phyloP scores from a whole-genome alignment of 768 basidiomycete species.

The Hebeloma cylindrosporum region DNA sequence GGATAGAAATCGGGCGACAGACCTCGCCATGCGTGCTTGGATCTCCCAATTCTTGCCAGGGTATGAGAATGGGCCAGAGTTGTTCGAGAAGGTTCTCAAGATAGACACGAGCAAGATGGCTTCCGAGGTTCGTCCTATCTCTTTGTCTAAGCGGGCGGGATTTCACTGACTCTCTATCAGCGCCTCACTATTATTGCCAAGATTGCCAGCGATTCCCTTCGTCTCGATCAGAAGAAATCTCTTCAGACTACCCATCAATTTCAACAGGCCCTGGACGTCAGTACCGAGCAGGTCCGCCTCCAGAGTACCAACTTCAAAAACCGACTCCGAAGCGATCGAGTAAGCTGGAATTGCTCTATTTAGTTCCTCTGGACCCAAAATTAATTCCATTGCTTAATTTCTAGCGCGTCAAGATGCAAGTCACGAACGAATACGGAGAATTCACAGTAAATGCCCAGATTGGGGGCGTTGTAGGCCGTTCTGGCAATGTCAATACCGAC shows the following conservation, averaged over 20 bases:
- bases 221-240: constrained; percentile 51
- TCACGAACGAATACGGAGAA: constrained; percentile 27
- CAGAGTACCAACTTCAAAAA: constrained; percentile 41
- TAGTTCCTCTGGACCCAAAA: neutral
- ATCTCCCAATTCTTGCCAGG: constrained; percentile 46
- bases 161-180: constrained; percentile 2
- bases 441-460: constrained; percentile 44
- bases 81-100: constrained; percentile 40
- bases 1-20: constrained; percentile 29
- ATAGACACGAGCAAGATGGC: constrained; percentile 45
- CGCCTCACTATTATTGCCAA: constrained; percentile 45
- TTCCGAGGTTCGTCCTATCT: constrained; percentile 31
- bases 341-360: constrained; percentile 19
- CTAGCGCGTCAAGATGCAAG: constrained; percentile 31
- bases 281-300: constrained; percentile 21
- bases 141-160: neutral
- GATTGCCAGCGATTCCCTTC: constrained; percentile 43
- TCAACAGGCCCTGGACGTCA: constrained; percentile 14
- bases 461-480: constrained; percentile 43
- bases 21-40: constrained; percentile 49
- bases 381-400: neutral
- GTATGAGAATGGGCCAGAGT: constrained; percentile 40
- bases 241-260: constrained; percentile 43
- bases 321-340: constrained; percentile 36
- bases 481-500: constrained; percentile 25